Evolutionary conservation across 2,329 filamentous ascomycete genomes (phyloP), one percentile per base, ranked within the genome.

Genomic region (Hypoxylon sp.): DNA sequence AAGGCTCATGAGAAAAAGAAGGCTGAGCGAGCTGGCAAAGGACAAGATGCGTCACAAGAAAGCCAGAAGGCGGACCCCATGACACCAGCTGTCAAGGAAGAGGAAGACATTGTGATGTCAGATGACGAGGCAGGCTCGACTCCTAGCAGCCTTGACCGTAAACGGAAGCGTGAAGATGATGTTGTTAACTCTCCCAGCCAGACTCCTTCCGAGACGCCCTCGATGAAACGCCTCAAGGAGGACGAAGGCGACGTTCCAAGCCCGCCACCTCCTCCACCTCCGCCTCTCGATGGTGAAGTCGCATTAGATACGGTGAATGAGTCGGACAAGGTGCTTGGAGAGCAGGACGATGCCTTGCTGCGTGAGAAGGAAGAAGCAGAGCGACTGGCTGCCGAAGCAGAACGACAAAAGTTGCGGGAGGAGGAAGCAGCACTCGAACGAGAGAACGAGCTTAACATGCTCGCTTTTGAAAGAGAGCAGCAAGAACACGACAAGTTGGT

Each of bases 1-100:
- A 82, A 80, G 37, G 89, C 86, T 68, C 87, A 90, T 70, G 90
- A 94, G 71, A 89, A 89, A 78, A 87, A 87, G 68, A 92, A 89
- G 76, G 82, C 84, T 1, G 85, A 84, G 70, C 77, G 73, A 10
- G 73, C 77, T 17, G 75, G 76, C 65, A 75, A 76, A 29, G 71
- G 67, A 33, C 47, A 71, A 29, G 76, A 76, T 57, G 75, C 72
- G 58, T 74, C 75, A 10, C 72, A 77, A 35, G 63, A 50, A 9
- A 66, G 72, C 8, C 69, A 76, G 44, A 58, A 62, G 35, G 75
- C 72, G 39, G 73, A 68, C 10, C 65, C 73, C 5, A 56, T 76
- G 35, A 75, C 75, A 1, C 53, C 51, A 19, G 71, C 71, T 11
- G 61, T 63, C 5, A 72, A 73, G 22, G 73, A 79, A 3, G 77